A percentile compares a stretch with the other conserved stretches of the same genome.
These are phyloP conservation scores for Waltiozyma sp. DNA, from an alignment of 1,139 yeast species.

Conservation along the genomic window DNA sequence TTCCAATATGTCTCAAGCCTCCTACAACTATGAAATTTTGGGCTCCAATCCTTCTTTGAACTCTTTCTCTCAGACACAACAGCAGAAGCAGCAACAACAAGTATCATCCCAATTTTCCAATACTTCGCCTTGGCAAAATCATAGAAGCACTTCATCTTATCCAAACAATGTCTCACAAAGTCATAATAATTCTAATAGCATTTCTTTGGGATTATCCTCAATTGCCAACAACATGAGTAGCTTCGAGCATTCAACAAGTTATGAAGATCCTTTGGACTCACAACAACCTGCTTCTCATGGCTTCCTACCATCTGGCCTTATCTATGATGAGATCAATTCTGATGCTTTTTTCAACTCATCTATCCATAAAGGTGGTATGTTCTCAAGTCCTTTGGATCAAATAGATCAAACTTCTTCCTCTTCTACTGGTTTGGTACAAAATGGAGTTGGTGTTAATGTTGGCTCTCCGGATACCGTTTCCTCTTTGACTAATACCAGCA, in stretches of 20 bases:
- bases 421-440: not conserved
- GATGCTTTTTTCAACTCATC: constrained; percentile 5
- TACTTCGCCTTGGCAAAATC: not conserved
- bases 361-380: constrained; percentile 1
- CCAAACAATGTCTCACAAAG: not conserved
- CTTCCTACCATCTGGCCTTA: constrained; percentile 15
- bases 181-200: not conserved
- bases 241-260: not conserved
- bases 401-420: not conserved
- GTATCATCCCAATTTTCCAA: not conserved
- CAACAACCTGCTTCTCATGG: constrained; percentile 16
- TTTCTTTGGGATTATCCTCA: not conserved
- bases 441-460: not conserved
- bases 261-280: constrained; percentile 2
- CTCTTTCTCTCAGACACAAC: not conserved
- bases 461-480: not conserved
- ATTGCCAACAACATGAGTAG: constrained; percentile 1
- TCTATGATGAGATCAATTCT: constrained; percentile 14
- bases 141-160: not conserved
- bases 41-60: not conserved
- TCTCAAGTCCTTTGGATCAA: constrained; percentile 1
- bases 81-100: not conserved
- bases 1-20: constrained; percentile 1
- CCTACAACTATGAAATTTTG: constrained; percentile 1
- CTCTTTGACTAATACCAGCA: not conserved